These are phyloP conservation scores for Macrocybe gigantea DNA, from an alignment of 768 basidiomycete genomes.

Conservation along the genomic window DNA sequence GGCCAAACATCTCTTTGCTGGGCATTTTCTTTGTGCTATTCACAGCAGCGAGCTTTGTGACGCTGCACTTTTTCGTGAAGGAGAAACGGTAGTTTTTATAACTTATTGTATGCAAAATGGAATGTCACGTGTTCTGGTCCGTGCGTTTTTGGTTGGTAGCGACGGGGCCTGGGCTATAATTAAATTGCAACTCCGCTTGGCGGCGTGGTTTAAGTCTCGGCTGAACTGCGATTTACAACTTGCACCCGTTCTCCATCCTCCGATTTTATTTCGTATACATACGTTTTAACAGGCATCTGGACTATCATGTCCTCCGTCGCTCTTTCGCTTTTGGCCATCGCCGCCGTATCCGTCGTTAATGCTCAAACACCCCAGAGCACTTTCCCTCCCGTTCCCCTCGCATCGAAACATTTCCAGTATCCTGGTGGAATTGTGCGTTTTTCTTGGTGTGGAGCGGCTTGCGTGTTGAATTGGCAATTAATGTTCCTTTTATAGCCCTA, in stretches of 20 bases:
- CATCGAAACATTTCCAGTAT: slow-evolving; percentile 37
- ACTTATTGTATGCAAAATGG: slow-evolving; percentile 5
- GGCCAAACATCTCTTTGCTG: slow-evolving; percentile 87
- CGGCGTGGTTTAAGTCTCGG: too few relatives aligned
- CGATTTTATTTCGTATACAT: too few relatives aligned
- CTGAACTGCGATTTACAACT: too few relatives aligned
- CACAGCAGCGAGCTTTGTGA: slow-evolving; percentile 70
- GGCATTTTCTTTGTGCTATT: slow-evolving; percentile 83
- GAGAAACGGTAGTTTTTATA: slow-evolving; percentile 48
- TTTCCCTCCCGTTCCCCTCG: slow-evolving; percentile 41
- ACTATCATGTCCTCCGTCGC: slow-evolving; percentile 36
- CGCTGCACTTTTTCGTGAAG: slow-evolving; percentile 84
- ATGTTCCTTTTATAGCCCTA: slow-evolving; percentile 21
- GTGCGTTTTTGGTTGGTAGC: too few relatives aligned
- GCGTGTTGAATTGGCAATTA: background rate
- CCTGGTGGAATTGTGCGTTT: slow-evolving; percentile 37
- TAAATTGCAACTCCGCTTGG: too few relatives aligned
- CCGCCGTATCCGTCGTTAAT: slow-evolving; percentile 17
- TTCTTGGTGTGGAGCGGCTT: background rate
- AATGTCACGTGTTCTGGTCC: background rate
- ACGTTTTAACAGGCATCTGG: too few relatives aligned
- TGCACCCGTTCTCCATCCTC: too few relatives aligned
- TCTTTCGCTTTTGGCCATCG: slow-evolving; percentile 31
- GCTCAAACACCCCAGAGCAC: slow-evolving; percentile 23
- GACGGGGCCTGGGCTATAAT: too few relatives aligned